Base-by-base conservation (phyloP, 495 filamentous ascomycete species). In the Xylaria scruposa region DNA sequence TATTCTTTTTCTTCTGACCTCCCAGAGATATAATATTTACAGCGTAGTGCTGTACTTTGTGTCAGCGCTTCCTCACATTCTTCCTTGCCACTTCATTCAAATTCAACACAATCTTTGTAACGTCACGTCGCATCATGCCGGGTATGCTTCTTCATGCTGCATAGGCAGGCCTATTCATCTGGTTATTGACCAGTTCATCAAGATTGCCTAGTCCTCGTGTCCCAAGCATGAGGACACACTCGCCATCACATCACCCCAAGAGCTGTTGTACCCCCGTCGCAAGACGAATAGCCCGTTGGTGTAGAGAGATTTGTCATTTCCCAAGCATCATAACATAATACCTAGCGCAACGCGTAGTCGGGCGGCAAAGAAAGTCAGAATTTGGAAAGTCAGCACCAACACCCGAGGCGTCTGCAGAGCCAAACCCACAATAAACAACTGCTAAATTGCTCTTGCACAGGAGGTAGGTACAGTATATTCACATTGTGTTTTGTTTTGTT, bases 231-330 rank as follows among this genome's bases (percentile, higher is more conserved):
- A 62, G 70, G 70, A 67, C 70, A 58, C 62, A 47, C 53, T 65
- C 70, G 46, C 62, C 70, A 67, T 71, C 70, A 26, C 62, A 38
- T 71, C 70, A 66, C 47, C 53, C 61, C 61, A 36, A 66, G 49
- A 64, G 61, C 69, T 62, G 60, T 29, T 29, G 24, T 36, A 64
- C 59, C 68, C 59, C 29, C 53, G 70, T 71, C 49, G 40, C 46
- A 36, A 51, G 62, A 44, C 51, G 17, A 67, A 42, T 38, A 56
- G 70, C 46, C 53, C 33, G 61, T 46, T 63, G 68, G 59, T 58
- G 70, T 71, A 51, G 9, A 53, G 61, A 71, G 62, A 71, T 71
- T 71, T 71, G 70, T 71, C 70, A 71, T 71, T 71, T 71, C 62
- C 70, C 46, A n/a, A 17, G 53, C 47, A 53, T 71, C 70, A 71